Conservation (phyloP, 805 yeast species). For the Cyberlindnera euphorbiae region DNA sequence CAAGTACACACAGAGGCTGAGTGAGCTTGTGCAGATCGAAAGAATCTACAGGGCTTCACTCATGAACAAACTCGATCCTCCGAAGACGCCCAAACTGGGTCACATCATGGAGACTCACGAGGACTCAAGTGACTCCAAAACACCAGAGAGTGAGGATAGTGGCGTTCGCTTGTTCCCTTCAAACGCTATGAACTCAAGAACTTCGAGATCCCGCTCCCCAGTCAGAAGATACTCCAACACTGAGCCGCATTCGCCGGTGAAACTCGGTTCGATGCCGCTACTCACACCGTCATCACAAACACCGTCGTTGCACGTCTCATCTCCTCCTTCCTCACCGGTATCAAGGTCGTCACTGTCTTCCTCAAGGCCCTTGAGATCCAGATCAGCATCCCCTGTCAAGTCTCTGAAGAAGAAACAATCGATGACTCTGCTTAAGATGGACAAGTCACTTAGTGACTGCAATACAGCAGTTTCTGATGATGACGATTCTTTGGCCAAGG, state of each 20-base stretch:
- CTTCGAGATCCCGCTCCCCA: slow-evolving; percentile 22
- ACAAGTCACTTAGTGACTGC: slow-evolving; percentile 14
- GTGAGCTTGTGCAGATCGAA: slow-evolving; percentile 60
- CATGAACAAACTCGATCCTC: slow-evolving; percentile 17
- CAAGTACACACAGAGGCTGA: slow-evolving; percentile 45
- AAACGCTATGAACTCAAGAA: slow-evolving; percentile 12
- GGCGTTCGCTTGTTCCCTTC: slow-evolving; percentile 20
- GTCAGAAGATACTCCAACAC: slow-evolving; percentile 15
- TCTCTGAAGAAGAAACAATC: slow-evolving; percentile 24
- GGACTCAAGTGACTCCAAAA: too few species aligned
- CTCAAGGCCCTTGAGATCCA: slow-evolving; percentile 19
- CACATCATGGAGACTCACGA: slow-evolving; percentile 13
- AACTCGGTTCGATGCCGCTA: slow-evolving; percentile 17
- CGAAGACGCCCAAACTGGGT: slow-evolving; percentile 9
- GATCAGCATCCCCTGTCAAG: slow-evolving; percentile 24
- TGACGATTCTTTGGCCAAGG: slow-evolving; percentile 16
- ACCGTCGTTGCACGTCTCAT: too few species aligned
- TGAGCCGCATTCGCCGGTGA: slow-evolving; percentile 5
- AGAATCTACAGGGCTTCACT: slow-evolving; percentile 50
- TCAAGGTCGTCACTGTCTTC: slow-evolving; percentile 11
- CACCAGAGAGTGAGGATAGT: too few species aligned
- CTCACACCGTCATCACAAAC: too few species aligned
- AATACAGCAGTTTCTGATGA: slow-evolving; percentile 3
- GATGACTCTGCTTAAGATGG: slow-evolving; percentile 25
- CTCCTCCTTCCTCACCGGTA: slow-evolving; percentile 14